Conservation (phyloP, 768 basidiomycete species). For the Hygrophorus russula region DNA sequence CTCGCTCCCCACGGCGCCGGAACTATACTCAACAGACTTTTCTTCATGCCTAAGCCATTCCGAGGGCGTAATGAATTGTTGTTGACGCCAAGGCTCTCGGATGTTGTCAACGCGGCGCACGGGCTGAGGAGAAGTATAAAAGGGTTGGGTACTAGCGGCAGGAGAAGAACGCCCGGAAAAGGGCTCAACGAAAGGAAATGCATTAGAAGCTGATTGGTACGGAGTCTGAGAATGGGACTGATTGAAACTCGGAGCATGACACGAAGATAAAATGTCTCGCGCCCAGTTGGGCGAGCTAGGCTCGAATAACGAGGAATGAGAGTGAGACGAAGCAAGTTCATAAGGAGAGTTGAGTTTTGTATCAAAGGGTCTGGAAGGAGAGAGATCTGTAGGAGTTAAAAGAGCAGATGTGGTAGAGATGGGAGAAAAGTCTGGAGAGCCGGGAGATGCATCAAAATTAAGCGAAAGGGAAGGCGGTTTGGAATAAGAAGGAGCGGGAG, state of each 20-base stretch:
- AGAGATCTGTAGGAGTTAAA: conserved; percentile 65
- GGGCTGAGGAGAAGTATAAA: conserved; percentile 22
- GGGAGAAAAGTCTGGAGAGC: conserved; percentile 63
- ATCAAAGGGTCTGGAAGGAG: conserved; percentile 54
- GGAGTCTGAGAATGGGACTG: conserved; percentile 15
- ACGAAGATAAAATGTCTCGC: conserved; percentile 10
- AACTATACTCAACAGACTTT: conserved; percentile 18
- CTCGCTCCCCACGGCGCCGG: conserved; percentile 13
- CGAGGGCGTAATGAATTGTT: conserved; percentile 10
- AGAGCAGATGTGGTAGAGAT: conserved; percentile 61
- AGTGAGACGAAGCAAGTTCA: conserved; percentile 28
- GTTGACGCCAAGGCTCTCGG: conserved; percentile 27
- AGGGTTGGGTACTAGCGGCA: conserved; percentile 18
- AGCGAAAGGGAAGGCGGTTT: conserved; percentile 32
- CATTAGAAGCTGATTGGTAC: conserved; percentile 16
- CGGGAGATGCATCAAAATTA: conserved; percentile 31
- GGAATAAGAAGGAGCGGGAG: conserved; percentile 42
- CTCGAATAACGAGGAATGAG: conserved; percentile 33
- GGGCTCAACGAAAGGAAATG: conserved; percentile 40
- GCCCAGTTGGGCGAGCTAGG: conserved; percentile 15
- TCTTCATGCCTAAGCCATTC: conserved; percentile 37
- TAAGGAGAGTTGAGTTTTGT: conserved; percentile 42
- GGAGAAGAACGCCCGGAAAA: conserved; percentile 34
- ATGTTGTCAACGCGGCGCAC: conserved; percentile 20
- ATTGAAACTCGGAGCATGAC: conserved; percentile 11